Evolutionary conservation across 257 asterid genomes (phyloP).

Genomic region (Petrea volubilis): DNA sequence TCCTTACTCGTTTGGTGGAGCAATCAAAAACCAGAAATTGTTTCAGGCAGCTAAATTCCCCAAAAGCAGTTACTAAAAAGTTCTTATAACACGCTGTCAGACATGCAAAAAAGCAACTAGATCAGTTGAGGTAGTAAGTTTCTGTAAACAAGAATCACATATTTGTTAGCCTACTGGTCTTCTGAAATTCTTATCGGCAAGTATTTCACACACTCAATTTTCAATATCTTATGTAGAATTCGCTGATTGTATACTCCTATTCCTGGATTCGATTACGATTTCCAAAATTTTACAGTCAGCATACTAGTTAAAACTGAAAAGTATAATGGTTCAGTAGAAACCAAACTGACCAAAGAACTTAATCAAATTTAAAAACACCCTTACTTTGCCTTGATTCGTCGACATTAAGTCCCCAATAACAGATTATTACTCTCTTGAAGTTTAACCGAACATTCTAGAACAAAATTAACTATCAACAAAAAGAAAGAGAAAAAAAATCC

Average conservation of each 20-base stretch:
- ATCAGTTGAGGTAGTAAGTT: no score
- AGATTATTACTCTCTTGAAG: not conserved
- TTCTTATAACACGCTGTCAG: no score
- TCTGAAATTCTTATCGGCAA: not conserved
- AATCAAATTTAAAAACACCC: not conserved
- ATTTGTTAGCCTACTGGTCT: no score
- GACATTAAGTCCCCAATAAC: not conserved
- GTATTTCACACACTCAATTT: not conserved
- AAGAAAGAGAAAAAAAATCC: not conserved
- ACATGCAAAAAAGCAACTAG: no score
- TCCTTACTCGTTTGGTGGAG: not conserved
- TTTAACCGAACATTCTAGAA: not conserved
- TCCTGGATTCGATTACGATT: no score
- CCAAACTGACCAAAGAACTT: not conserved
- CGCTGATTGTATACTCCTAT: not conserved
- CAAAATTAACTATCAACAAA: not conserved
- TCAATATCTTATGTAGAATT: not conserved
- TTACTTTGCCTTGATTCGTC: not conserved
- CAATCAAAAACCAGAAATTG: not conserved
- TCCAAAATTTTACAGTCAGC: no score
- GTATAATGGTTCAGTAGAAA: not conserved
- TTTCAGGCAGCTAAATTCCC: not conserved
- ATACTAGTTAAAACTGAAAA: not conserved
- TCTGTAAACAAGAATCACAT: no score
- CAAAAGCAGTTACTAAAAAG: not conserved